Evolutionary conservation across 352 stramenopile genomes (phyloP).

Genomic region (Phytophthora litchii): DNA sequence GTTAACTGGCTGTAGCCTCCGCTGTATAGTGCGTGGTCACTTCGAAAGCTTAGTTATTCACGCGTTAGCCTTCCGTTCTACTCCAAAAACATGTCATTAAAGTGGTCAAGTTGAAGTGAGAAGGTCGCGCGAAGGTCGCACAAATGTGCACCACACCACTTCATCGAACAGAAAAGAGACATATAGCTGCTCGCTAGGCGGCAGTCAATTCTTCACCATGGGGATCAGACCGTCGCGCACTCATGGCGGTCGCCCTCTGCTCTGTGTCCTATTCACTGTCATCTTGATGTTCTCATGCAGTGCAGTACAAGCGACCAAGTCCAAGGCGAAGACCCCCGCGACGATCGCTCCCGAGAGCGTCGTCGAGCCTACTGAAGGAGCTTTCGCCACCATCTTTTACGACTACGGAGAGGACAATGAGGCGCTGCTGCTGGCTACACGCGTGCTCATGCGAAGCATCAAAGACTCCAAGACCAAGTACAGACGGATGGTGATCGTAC

Average conservation of each 20-base stretch:
- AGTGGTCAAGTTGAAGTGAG: slow-evolving; percentile 10
- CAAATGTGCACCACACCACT: slow-evolving; percentile 15
- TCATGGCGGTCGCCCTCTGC: slow-evolving; percentile 10
- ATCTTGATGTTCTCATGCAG: slow-evolving; percentile 6
- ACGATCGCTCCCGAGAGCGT: slow-evolving; percentile 26
- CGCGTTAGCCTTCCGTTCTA: neutral
- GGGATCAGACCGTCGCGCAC: slow-evolving; percentile 26
- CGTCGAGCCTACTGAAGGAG: slow-evolving; percentile 43
- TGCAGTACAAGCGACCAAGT: neutral
- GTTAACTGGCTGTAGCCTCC: no score
- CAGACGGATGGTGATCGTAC: slow-evolving; percentile 72
- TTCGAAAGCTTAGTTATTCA: neutral
- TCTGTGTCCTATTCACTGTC: slow-evolving; percentile 6
- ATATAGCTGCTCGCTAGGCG: slow-evolving; percentile 10
- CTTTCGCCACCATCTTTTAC: slow-evolving; percentile 78
- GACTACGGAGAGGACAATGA: slow-evolving; percentile 68
- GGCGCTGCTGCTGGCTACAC: slow-evolving; percentile 61
- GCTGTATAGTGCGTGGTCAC: neutral
- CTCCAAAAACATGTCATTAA: neutral
- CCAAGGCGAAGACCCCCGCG: slow-evolving; percentile 4
- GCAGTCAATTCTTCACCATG: slow-evolving; percentile 28
- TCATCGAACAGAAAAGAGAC: slow-evolving; percentile 4
- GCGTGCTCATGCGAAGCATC: slow-evolving; percentile 74
- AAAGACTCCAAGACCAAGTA: slow-evolving; percentile 72
- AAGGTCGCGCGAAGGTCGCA: slow-evolving; percentile 17